Evolutionary conservation across 352 stramenopile genomes (phyloP), one percentile per base, ranked within the genome.

Genomic region (Phytophthora citrophthora): DNA sequence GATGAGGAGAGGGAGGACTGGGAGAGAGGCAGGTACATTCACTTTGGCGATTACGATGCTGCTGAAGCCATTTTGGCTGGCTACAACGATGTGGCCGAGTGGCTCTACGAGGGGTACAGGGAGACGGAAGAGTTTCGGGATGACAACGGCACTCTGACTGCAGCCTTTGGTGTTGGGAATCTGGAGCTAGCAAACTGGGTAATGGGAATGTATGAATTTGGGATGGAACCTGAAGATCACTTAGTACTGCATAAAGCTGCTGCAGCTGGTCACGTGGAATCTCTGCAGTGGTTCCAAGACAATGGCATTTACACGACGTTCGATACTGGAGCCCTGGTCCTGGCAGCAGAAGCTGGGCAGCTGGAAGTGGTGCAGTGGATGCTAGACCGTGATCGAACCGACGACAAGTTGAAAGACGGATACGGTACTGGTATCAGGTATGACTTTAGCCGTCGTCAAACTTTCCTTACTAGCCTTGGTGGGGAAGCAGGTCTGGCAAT

Each of bases 301-400:
- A 32, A 8, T n/a, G 54, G 34, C 15, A 8, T 18, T 3, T 63
- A 49, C 24, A 34, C 26, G 3, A 6, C 1, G 32, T 55, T 20
- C 32, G 44, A 49, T 48, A 26, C 23, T 5, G 54, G 54, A 0
- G 34, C 41, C 1, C 11, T 62, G 20, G 24, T 54, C 16, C 54
- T 44, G n/a, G 54, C 54, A 32, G 44, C 54, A n/a, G 44, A 63
- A 41, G n/a, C n/a, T n/a, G n/a, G 54, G 6, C 23, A 63, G 18
- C 26, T 55, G n/a, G n/a, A n/a, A n/a, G 54, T 49, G 4, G 54
- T 63, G 34, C 32, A 36, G 15, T 63, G 44, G 45, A 63, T n/a
- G n/a, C n/a, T n/a, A n/a, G n/a, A n/a, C n/a, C n/a, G n/a, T n/a
- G n/a, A n/a, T n/a, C n/a, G n/a, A n/a, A n/a, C n/a, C n/a, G n/a